Percentiles rank a stretch among this genome's conserved stretches.
phyloP scores from a whole-genome alignment of 2,329 filamentous ascomycete species.

The Tolypocladium tropicale region DNA sequence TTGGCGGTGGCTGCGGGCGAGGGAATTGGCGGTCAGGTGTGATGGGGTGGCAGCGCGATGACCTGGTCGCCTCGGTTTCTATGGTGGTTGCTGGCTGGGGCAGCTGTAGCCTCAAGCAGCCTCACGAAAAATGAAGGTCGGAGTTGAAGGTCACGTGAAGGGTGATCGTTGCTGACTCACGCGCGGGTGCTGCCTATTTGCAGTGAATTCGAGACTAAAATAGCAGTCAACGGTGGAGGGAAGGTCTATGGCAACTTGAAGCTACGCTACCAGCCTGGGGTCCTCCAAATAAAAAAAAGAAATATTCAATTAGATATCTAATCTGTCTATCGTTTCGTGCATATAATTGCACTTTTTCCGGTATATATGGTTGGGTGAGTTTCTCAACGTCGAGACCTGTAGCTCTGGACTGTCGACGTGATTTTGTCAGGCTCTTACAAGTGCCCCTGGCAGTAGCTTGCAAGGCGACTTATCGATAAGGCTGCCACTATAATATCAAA shows the following conservation, averaged over 20 bases:
- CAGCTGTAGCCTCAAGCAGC: background rate
- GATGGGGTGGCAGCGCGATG: background rate
- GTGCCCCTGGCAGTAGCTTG: background rate
- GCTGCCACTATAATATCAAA: background rate
- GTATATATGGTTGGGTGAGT: too few relatives aligned
- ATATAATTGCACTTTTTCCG: too few relatives aligned
- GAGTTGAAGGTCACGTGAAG: background rate
- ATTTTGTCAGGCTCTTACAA: background rate
- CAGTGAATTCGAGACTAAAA: background rate
- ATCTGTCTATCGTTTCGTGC: too few relatives aligned
- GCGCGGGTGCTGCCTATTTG: too few relatives aligned
- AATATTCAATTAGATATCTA: too few relatives aligned
- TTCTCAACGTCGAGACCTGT: background rate
- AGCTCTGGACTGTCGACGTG: conserved; percentile 6
- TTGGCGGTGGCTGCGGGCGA: conserved; percentile 28
- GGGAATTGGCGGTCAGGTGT: background rate
- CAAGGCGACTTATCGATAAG: background rate
- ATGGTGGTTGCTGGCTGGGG: conserved; percentile 1
- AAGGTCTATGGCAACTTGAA: too few relatives aligned
- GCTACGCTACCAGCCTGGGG: too few relatives aligned
- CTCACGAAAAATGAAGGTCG: background rate
- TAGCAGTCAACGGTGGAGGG: background rate
- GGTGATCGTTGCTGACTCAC: background rate
- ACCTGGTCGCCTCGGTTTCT: background rate
- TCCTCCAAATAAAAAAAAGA: too few relatives aligned